Percentiles rank a stretch among this genome's conserved stretches.
phyloP scores from a whole-genome alignment of 805 yeast species.

The Pichia sporocuriosa region DNA sequence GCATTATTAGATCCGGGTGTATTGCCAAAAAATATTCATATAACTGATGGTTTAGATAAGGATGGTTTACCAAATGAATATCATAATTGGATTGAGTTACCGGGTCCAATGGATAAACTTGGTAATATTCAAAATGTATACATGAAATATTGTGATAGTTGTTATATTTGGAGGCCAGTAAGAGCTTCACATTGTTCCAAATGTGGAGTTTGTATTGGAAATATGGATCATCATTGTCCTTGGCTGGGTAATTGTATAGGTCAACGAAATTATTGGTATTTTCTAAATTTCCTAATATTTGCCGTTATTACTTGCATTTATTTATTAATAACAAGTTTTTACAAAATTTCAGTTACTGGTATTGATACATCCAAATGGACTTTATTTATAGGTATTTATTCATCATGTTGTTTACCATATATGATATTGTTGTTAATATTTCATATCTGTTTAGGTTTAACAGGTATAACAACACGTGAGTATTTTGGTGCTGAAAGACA shows the following conservation, averaged over 20 bases:
- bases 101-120: slow-evolving; percentile 36
- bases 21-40: slow-evolving; percentile 60
- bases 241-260: slow-evolving; percentile 77
- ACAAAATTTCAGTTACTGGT: slow-evolving; percentile 18
- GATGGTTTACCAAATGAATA: slow-evolving; percentile 51
- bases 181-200: slow-evolving; percentile 67
- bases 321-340: slow-evolving; percentile 28
- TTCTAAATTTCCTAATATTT: slow-evolving; percentile 43
- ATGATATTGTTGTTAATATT: slow-evolving; percentile 47
- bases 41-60: slow-evolving; percentile 34
- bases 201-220: slow-evolving; percentile 57
- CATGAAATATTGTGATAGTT: slow-evolving; percentile 46
- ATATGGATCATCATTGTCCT: slow-evolving; percentile 58
- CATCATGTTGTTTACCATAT: slow-evolving; percentile 41
- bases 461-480: slow-evolving; percentile 69
- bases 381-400: slow-evolving; percentile 47
- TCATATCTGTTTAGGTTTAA: slow-evolving; percentile 49
- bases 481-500: slow-evolving; percentile 43
- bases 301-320: slow-evolving; percentile 27
- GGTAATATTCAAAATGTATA: no score
- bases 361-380: slow-evolving; percentile 32
- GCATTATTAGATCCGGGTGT: slow-evolving; percentile 65
- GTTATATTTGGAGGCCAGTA: slow-evolving; percentile 72
- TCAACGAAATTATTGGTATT: slow-evolving; percentile 59
- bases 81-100: slow-evolving; percentile 41